phyloP scores from a whole-genome alignment of 148 eudicot species.

The Polygonum aviculare region DNA sequence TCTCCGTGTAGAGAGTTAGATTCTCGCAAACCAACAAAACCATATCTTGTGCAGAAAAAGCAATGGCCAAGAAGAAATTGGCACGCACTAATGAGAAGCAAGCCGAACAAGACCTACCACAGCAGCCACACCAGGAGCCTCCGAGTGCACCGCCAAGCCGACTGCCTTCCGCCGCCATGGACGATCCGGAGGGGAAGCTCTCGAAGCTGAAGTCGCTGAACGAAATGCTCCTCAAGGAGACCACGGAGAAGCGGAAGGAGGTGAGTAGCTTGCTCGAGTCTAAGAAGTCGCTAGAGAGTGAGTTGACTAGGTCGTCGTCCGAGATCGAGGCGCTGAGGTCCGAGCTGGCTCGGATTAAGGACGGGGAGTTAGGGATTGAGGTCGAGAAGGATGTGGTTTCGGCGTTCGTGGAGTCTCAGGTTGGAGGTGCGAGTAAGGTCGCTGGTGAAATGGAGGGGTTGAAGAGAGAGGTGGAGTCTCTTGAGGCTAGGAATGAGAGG shows the following conservation, averaged over 20 bases:
- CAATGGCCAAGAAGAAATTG: slow-evolving; percentile 71
- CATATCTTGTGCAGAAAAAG: slow-evolving; percentile 11
- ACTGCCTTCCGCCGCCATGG: slow-evolving; percentile 18
- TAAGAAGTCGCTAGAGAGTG: slow-evolving; percentile 42
- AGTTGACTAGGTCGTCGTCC: slow-evolving; percentile 32
- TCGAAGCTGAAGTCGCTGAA: slow-evolving; percentile 50
- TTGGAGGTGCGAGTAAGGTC: slow-evolving; percentile 5
- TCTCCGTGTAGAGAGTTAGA: not conserved
- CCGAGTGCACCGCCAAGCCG: not conserved
- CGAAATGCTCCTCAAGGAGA: slow-evolving; percentile 35
- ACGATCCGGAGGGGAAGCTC: slow-evolving; percentile 37
- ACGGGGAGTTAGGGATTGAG: slow-evolving; percentile 16
- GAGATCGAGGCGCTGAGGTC: slow-evolving; percentile 25
- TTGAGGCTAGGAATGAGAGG: slow-evolving; percentile 19
- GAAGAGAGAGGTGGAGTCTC: slow-evolving; percentile 14
- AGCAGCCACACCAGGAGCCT: slow-evolving; percentile 7
- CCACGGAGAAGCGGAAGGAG: slow-evolving; percentile 42
- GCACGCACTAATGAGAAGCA: slow-evolving; percentile 22
- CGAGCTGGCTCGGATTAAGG: slow-evolving; percentile 38
- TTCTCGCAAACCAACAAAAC: slow-evolving; percentile 11
- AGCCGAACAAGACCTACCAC: slow-evolving; percentile 15
- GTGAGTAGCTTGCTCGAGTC: slow-evolving; percentile 34
- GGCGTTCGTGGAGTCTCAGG: slow-evolving; percentile 27
- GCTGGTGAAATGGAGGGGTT: slow-evolving; percentile 13
- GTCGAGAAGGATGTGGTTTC: slow-evolving; percentile 31